Evolutionary conservation across 2,329 filamentous ascomycete genomes (phyloP), one percentile per base, ranked within the genome.

Genomic region (Aulographum hederae): DNA sequence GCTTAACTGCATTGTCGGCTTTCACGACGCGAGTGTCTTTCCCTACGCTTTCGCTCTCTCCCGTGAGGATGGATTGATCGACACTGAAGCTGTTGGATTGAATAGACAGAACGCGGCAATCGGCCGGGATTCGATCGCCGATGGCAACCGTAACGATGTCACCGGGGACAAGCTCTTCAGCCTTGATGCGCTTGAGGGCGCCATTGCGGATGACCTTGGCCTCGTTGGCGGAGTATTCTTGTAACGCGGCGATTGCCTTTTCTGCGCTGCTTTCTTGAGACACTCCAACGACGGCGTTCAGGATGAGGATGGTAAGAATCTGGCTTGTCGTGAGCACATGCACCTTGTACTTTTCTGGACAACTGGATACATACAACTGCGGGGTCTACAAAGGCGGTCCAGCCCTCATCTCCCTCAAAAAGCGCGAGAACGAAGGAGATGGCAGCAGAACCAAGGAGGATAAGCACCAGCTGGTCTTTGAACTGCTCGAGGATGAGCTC

Each of bases 181-280:
- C 89, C 63, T 89, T 92, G 59, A 98, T 61, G 42, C 78, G 73
- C 41, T 74, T 71, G 39, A 86, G 63, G 44, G 76, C 70, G 31
- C 86, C 84, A 58, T 86, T 75, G 46, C 89, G 79, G 36, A 93
- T 56, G 32, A 92, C 86, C 51, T 86, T 98, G 44, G 89, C 86
- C 56, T 93, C 82, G 57, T 95, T 98, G 48, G 89, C 89, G 18
- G 86, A 95, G 61, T 98, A 98, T 68, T 98, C 86, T 58, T 98
- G 89, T 35, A 98, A 70, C 28, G 89, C 89, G 17, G 89, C 85
- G 52, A 98, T 98, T 32, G 89, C 89, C 61, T 95, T 94, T 56
- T 98, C 89, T 41, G 89, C 89, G 50, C 85, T 94, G 58, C 81
- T 94, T 64, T 98, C 89, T 64, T 98, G 89, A 34, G 86, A 94